Base-by-base conservation (phyloP, 371 early-diverging fungal genomes). In the Mortierella polycephala region DNA sequence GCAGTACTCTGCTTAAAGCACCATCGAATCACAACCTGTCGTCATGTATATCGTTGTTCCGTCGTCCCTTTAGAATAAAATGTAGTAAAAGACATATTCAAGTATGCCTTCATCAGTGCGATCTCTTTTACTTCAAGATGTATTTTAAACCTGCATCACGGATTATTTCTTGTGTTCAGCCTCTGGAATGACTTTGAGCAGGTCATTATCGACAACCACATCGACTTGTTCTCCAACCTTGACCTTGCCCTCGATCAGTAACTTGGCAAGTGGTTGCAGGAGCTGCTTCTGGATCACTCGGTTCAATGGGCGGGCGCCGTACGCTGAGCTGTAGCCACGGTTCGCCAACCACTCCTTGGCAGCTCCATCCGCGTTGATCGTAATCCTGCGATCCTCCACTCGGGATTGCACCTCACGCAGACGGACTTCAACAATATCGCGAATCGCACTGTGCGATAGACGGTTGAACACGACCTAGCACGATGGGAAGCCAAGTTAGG, bases 301-400 rank as follows among this genome's bases (percentile, higher is more conserved):
- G 71, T 95, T 94, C 57, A 94, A 73, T 16, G 94, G 93, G 39
- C 89, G 89, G 13, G 94, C 96, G 75, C 97, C 98, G 82, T 94
- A 97, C 8, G 89, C 86, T 6, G 95, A 94, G 75, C 93, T 93
- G 81, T 95, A 95, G 11, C 95, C 93, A 46, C 89, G 83, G 7
- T 86, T 83, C 11, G 94, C 91, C 42, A 97, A 87, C 91, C 94
- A 93, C 60, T 90, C 83, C 76, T 91, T 92, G 13, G 95, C 96
- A 23, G 81, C 79, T 4, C 87, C 84, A 42, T 87, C 85, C 9
- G 94, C 90, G 20, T 84, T 81, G 18, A 96, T 71, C 1, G 65
- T 82, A 65, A 96, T 91, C 13, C 91, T 85, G 57, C 93, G 91
- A 70, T 93, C 94, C 7, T 83, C 82, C 41, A 97, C 73, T 49